Base-by-base conservation (phyloP, 2,329 filamentous ascomycete genomes). In the Paracoccidioides lutzii region DNA sequence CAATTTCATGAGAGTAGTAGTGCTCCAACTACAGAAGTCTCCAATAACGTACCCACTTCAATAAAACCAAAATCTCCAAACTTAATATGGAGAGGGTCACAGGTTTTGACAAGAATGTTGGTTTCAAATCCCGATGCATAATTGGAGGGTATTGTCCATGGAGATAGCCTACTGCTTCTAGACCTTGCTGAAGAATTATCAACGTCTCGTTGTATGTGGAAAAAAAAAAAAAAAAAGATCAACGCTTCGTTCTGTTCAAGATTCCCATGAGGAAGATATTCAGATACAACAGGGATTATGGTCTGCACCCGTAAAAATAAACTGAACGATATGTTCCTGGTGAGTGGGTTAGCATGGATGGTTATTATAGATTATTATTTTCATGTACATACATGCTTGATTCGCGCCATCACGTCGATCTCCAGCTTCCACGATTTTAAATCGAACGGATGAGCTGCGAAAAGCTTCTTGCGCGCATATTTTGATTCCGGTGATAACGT, bases 51-150 rank as follows among this genome's bases (percentile, higher is more conserved):
- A 3, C 45, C 54, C 30, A 42, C 38, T 32, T 50, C 55, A 5
- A 44, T 35, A n/a, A 54, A 55, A 15, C 61, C 59, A 55, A 62
- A 61, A 54, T 61, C 61, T 14, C 55, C 58, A 4, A 62, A 53
- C 15, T 59, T 50, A 12, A 57, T 46, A 33, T 60, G 40, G 35
- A 52, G 37, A 4, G 53, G 53, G 12, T n/a, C 6, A 14, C 53
- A 15, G 15, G 46, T 33, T 14, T 53, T 54, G 22, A 62, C 54
- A 12, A 61, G 58, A 32, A 61, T 59, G 45, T 62, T 62, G 58
- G 57, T 42, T 62, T 62, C n/a, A 62, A 56, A 50, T 62, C 59
- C 38, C 59, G 58, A 52, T 62, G 59, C 10, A 55, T 50, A 22
- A 62, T 48, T 38, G 33, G 32, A 9, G 41, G 40, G 12, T 55